These are phyloP conservation scores for Salix purpurea DNA, from an alignment of 345 rosid species.

Conservation along the genomic window DNA sequence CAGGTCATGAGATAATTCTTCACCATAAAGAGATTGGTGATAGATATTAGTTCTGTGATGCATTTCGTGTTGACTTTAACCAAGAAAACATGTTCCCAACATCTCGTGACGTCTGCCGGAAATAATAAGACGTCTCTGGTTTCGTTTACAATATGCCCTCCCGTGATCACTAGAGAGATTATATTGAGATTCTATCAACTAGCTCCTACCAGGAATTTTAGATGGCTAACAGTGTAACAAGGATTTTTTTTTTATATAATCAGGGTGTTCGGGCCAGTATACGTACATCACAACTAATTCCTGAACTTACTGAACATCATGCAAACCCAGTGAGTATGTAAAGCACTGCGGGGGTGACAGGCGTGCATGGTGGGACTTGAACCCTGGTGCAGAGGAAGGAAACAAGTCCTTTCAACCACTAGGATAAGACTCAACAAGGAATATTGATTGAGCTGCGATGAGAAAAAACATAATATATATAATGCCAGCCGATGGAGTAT, in stretches of 20 bases:
- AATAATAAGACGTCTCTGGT: neutral
- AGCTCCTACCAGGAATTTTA: neutral
- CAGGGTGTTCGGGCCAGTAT: too few relatives aligned
- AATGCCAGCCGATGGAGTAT: neutral
- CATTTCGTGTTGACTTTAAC: neutral
- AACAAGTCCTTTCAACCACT: too few relatives aligned
- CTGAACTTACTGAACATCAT: too few relatives aligned
- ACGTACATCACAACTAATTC: too few relatives aligned
- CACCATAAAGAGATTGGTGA: neutral
- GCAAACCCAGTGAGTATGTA: too few relatives aligned
- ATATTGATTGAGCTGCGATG: neutral
- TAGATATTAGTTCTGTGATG: neutral
- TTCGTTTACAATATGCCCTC: neutral
- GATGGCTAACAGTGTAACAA: neutral
- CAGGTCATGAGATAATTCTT: neutral
- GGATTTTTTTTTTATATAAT: too few relatives aligned
- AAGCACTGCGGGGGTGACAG: too few relatives aligned
- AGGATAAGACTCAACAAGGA: neutral
- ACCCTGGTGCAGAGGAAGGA: too few relatives aligned
- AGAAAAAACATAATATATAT: neutral
- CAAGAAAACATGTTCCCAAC: neutral
- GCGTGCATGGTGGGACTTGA: too few relatives aligned
- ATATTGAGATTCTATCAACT: neutral
- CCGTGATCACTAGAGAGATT: neutral
- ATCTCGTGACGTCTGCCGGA: neutral